A percentile compares a stretch with the other conserved stretches of the same genome.
Conservation (phyloP, 805 yeast species). For the Kodamaea kakaduensis region DNA sequence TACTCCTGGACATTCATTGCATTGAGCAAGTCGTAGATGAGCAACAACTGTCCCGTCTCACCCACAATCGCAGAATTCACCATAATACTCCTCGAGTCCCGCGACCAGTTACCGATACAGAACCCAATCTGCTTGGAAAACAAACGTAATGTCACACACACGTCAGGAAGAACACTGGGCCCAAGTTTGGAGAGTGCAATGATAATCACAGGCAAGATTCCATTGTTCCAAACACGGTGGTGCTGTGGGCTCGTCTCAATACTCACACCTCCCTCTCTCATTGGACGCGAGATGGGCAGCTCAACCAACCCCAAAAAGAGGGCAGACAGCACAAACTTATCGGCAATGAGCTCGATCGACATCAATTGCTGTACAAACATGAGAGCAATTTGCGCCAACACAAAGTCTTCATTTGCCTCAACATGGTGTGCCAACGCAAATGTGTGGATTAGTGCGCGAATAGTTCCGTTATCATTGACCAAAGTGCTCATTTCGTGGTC, state of each 20-base stretch:
- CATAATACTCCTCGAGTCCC: conserved; percentile 43
- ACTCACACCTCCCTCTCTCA: conserved; percentile 62
- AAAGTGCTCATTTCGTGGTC: conserved; percentile 48
- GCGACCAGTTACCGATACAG: conserved; percentile 67
- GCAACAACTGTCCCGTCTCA: conserved; percentile 54
- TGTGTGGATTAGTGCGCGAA: conserved; percentile 57
- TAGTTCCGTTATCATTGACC: conserved; percentile 55
- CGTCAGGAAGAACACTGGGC: conserved; percentile 57
- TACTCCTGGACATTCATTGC: conserved; percentile 51
- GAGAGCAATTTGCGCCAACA: conserved; percentile 69
- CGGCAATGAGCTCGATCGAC: conserved; percentile 59
- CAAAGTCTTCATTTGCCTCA: conserved; percentile 57
- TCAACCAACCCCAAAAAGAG: conserved; percentile 64
- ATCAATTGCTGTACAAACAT: conserved; percentile 67
- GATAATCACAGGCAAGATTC: conserved; percentile 66
- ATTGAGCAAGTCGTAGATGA: conserved; percentile 57
- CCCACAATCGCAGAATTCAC: conserved; percentile 34
- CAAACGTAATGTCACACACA: conserved; percentile 55
- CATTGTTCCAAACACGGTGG: conserved; percentile 84
- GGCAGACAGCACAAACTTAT: conserved; percentile 59
- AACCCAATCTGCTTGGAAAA: conserved; percentile 64
- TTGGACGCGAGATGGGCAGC: conserved; percentile 62
- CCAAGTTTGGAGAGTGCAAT: conserved; percentile 62
- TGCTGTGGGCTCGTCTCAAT: conserved; percentile 51
- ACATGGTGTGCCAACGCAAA: conserved; percentile 66